Base-by-base conservation (phyloP, 805 yeast species). In the Wickerhamomyces bovis region DNA sequence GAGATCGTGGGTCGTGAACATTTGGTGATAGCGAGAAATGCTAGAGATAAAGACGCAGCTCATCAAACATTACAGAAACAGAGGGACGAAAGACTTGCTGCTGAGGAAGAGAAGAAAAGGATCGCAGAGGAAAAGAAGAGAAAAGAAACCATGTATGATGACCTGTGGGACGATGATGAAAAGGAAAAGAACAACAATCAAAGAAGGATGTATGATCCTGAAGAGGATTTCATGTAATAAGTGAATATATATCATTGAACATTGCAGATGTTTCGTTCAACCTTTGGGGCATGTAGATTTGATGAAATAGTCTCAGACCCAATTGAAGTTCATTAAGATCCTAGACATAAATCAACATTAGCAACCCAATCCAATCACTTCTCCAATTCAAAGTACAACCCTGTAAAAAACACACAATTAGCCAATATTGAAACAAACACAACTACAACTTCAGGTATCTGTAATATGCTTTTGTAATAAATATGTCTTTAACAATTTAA, bases 181-280 rank as follows among this genome's bases (percentile, higher is more conserved):
- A 68, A 68, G 40, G 64, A 70, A 38, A 69, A 63, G 43, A 60
- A 71, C 38, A 69, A 72, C 52, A 77, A 77, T 51, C 74, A 75
- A 60, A 64, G 67, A 52, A 59, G 80, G 36, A 66, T 65, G 52
- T 80, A 74, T 45, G 77, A 75, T 55, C 76, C 75, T 68, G 83
- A 78, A 53, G 83, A 78, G 45, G 83, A 77, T 56, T 78, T 78
- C 50, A 69, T 71, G 80, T 76, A 45, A 48, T 42, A 8, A 42
- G 16, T 4, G 31, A 41, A 18, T 18, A 16, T 18, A 16, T 16
- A 28, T 6, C 3, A 13, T 28, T 28, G 7, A 28, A n/a, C n/a
- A 28, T 28, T 28, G 31, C 31, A 28, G 12, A 28, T 13, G 6
- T 28, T 3, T 4, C 31, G 7, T 28, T 28, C n/a, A 13, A 11